phyloP scores from a whole-genome alignment of 768 basidiomycete species.

The Boletus patriciae region DNA sequence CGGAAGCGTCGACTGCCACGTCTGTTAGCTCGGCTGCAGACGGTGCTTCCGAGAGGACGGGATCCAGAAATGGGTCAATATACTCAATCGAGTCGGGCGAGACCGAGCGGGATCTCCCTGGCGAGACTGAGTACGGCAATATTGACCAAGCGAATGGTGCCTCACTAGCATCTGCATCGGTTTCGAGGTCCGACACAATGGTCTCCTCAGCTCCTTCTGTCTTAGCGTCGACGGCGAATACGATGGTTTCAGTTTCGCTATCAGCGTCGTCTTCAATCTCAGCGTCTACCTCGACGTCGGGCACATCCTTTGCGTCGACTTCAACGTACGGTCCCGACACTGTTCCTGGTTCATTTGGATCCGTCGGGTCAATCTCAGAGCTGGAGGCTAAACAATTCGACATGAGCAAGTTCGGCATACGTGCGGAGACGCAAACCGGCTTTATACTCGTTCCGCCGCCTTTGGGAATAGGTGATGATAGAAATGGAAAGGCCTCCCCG shows the following conservation, averaged over 20 bases:
- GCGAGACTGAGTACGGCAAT: slow-evolving; percentile 10
- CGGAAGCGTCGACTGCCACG: slow-evolving; percentile 30
- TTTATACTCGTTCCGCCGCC: slow-evolving; percentile 29
- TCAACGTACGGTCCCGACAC: slow-evolving; percentile 16
- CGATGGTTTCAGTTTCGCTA: slow-evolving; percentile 7
- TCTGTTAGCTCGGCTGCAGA: slow-evolving; percentile 19
- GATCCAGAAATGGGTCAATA: slow-evolving; percentile 17
- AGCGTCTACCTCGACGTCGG: slow-evolving; percentile 11
- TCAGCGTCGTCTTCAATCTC: slow-evolving; percentile 21
- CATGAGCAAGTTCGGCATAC: slow-evolving; percentile 8
- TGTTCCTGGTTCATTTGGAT: slow-evolving; percentile 13
- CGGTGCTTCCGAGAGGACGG: not conserved
- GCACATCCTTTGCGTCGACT: slow-evolving; percentile 15
- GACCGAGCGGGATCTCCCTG: slow-evolving; percentile 21
- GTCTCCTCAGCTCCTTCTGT: not conserved
- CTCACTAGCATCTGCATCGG: not conserved
- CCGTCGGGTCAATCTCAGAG: slow-evolving; percentile 25
- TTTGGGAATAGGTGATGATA: slow-evolving; percentile 17
- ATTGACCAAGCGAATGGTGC: slow-evolving; percentile 3
- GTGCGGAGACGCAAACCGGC: slow-evolving; percentile 3
- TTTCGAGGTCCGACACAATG: slow-evolving; percentile 7
- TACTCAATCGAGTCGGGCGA: slow-evolving; percentile 8
- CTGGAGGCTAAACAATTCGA: slow-evolving; percentile 22
- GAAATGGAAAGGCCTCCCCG: slow-evolving; percentile 2
- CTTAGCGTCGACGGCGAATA: slow-evolving; percentile 2